phyloP scores from a whole-genome alignment of 2,329 filamentous ascomycete species.

The Myrmaecium sp. region DNA sequence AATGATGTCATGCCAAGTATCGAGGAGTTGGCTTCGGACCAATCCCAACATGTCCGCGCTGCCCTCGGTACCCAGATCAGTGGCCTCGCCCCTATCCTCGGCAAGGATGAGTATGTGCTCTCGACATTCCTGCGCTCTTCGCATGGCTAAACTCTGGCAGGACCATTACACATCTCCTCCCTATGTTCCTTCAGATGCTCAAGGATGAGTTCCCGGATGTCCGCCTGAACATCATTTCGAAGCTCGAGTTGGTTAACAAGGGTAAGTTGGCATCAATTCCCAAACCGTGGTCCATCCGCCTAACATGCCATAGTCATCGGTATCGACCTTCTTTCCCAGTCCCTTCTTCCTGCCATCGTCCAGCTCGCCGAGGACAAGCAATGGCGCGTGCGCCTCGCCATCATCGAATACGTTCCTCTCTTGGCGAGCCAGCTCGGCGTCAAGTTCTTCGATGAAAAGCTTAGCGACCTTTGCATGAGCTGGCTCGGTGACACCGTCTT shows the following conservation, averaged over 20 bases:
- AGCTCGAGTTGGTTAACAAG: slow-evolving; percentile 94
- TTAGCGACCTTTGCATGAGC: slow-evolving; percentile 89
- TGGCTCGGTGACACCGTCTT: slow-evolving; percentile 98
- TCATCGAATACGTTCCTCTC: slow-evolving; percentile 97
- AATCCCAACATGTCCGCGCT: slow-evolving; percentile 89
- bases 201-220: slow-evolving; percentile 99
- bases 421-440: slow-evolving; percentile 91
- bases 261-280: slow-evolving; percentile 33
- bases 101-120: slow-evolving; percentile 79
- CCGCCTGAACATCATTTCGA: slow-evolving; percentile 97
- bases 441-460: slow-evolving; percentile 95
- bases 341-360: slow-evolving; percentile 89
- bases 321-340: slow-evolving; percentile 91
- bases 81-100: slow-evolving; percentile 86
- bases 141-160: slow-evolving; percentile 26
- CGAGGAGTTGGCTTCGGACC: slow-evolving; percentile 89
- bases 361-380: slow-evolving; percentile 98
- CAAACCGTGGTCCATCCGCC: slow-evolving; percentile 4
- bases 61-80: slow-evolving; percentile 94
- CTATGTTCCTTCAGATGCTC: slow-evolving; percentile 98
- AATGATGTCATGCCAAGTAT: slow-evolving; percentile 94
- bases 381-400: slow-evolving; percentile 92
- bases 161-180: slow-evolving; percentile 88
- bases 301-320: slow-evolving; percentile 56
- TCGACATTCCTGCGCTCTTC: slow-evolving; percentile 8